A percentile compares a stretch with the other conserved stretches of the same genome.
These are phyloP conservation scores for Candida cerambycidarum DNA, from an alignment of 805 yeast genomes.

Conservation along the genomic window DNA sequence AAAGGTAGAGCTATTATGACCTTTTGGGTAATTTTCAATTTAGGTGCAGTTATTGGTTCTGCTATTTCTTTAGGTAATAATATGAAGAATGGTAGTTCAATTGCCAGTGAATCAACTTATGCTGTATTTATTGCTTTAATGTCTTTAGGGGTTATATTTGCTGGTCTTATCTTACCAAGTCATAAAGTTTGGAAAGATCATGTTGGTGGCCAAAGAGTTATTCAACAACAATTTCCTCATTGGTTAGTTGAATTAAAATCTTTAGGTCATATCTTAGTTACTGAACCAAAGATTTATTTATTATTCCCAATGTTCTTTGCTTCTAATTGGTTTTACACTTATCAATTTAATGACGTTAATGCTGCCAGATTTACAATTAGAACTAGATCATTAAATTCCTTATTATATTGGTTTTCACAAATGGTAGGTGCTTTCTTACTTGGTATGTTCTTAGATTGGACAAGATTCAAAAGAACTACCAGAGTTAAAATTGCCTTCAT, in stretches of 20 bases:
- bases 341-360: conserved; percentile 60
- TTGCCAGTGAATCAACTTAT: conserved; percentile 50
- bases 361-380: conserved; percentile 55
- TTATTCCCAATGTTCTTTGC: conserved; percentile 63
- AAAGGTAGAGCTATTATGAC: conserved; percentile 55
- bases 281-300: conserved; percentile 41
- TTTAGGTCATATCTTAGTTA: conserved; percentile 9
- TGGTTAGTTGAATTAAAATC: conserved; percentile 43
- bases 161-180: conserved; percentile 49
- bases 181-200: conserved; percentile 44
- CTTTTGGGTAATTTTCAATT: conserved; percentile 61
- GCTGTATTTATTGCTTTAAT: conserved; percentile 55
- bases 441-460: conserved; percentile 50
- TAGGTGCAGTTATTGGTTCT: conserved; percentile 62
- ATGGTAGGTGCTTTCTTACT: conserved; percentile 55
- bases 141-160: conserved; percentile 45
- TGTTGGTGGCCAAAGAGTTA: conserved; percentile 50
- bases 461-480: conserved; percentile 37
- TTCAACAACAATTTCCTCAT: conserved; percentile 44
- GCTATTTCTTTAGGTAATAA: conserved; percentile 57
- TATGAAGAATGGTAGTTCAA: conserved; percentile 37
- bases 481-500: conserved; percentile 49
- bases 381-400: conserved; percentile 60
- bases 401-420: conserved; percentile 61
- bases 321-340: conserved; percentile 67